phyloP scores from a whole-genome alignment of 768 basidiomycete species.

The Macrolepiota dolichaula region DNA sequence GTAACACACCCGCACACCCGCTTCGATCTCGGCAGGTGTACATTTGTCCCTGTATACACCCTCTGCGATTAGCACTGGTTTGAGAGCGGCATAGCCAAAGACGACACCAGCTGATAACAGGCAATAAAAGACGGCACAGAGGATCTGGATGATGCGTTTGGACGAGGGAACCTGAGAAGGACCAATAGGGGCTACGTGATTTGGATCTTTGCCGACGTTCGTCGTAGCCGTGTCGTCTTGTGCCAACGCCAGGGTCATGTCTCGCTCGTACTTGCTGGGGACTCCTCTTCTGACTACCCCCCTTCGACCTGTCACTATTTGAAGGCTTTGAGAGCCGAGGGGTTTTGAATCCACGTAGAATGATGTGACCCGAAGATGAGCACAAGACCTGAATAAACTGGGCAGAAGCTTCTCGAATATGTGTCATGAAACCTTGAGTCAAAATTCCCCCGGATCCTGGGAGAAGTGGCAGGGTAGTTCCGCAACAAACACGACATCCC shows the following conservation, averaged over 20 bases:
- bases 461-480: background rate
- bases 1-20: background rate
- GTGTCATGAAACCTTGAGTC: background rate
- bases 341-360: background rate
- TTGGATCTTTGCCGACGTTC: background rate
- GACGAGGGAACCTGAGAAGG: background rate
- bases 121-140: background rate
- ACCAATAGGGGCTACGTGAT: background rate
- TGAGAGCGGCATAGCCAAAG: conserved; percentile 7
- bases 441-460: background rate
- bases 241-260: background rate
- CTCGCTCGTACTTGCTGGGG: background rate
- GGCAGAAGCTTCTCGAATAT: background rate
- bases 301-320: background rate
- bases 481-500: background rate
- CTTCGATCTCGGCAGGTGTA: conserved; percentile 4
- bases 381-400: background rate
- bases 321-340: background rate
- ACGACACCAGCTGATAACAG: conserved; percentile 1
- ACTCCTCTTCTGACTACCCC: background rate
- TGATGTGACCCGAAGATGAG: background rate
- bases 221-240: background rate
- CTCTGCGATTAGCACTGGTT: conserved; percentile 1
- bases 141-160: background rate
- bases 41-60: conserved; percentile 1